Base-by-base conservation (phyloP, 1,139 yeast species). In the Blastobotrys aristatus region DNA sequence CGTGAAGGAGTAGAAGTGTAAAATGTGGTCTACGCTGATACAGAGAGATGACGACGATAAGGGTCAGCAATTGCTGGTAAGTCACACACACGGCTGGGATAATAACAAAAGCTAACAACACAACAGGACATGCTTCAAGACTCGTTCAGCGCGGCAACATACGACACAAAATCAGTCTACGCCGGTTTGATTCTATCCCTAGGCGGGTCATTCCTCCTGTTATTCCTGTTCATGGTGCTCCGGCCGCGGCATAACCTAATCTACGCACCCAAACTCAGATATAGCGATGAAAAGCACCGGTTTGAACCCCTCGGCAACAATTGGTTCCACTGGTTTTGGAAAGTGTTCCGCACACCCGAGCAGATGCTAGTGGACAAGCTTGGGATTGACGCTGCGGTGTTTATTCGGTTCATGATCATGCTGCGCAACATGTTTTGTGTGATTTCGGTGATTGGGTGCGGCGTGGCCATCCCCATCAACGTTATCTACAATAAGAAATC, bases 301-400 rank as follows among this genome's bases (percentile, higher is more conserved):
- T 64, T 64, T 1, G 53, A 56, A 30, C 55, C 54, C 27, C 48
- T 63, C 29, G 51, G 58, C 4, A 54, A 53, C 7, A 56, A 55
- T 16, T 55, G 59, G 4, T 44, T 66, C 27, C 41, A 52, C 4
- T 68, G 72, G 69, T 47, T 68, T 29, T 49, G 43, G 40, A 51
- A 52, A 14, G 56, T 65, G 18, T 57, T 57, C 46, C 37, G 36
- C 2, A 48, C 58, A 14, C 51, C 52, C 20, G 70, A 66, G 34
- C 57, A 55, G 1, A 64, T 60, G 29, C 47, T 67, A 34, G 53
- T 64, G 2, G 60, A 58, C 2, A 50, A 55, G n/a, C 46, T 64
- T 7, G 74, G 74, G 2, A 56, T 70, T 18, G 74, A 70, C 46
- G 70, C 72, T 10, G 67, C 63, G 2, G 55, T 68, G 2, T 67